Evolutionary conservation across 768 basidiomycete species (phyloP).

Genomic region (Leucocoprinus birnbaumii): DNA sequence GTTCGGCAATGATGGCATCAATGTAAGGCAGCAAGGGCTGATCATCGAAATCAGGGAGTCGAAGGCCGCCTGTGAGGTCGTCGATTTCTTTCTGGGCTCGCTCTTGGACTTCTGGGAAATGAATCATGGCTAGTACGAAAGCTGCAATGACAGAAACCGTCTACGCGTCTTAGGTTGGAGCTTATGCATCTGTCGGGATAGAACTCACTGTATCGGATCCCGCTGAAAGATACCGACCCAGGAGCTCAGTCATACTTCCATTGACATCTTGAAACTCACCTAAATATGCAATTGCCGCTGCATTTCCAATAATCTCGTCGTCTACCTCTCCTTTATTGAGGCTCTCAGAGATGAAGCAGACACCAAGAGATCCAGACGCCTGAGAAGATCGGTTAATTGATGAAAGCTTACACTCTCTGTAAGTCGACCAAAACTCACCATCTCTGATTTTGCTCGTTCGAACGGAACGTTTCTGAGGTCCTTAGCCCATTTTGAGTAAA

Average conservation of each 20-base stretch:
- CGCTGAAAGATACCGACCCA: not conserved
- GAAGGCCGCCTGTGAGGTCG: constrained; percentile 24
- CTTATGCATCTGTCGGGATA: not conserved
- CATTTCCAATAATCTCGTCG: constrained; percentile 23
- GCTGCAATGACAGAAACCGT: constrained; percentile 10
- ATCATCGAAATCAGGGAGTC: constrained; percentile 15
- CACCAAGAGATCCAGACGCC: constrained; percentile 20
- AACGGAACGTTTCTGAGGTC: constrained; percentile 26
- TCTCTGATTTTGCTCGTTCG: constrained; percentile 20
- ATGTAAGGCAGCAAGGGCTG: constrained; percentile 18
- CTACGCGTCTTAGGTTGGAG: not conserved
- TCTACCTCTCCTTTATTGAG: constrained; percentile 23
- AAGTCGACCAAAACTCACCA: constrained; percentile 20
- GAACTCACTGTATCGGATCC: constrained; percentile 8
- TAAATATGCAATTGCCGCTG: constrained; percentile 37
- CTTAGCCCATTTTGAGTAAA: constrained; percentile 18
- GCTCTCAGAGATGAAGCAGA: constrained; percentile 24
- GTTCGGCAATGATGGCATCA: constrained; percentile 41
- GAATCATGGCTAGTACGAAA: constrained; percentile 24
- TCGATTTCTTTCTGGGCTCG: constrained; percentile 44
- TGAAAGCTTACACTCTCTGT: too few relatives aligned
- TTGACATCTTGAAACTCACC: constrained; percentile 22
- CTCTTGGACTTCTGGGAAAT: constrained; percentile 36
- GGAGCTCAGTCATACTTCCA: constrained; percentile 6
- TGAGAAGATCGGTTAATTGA: constrained; percentile 4